A percentile compares a stretch with the other conserved stretches of the same genome.
Conservation (phyloP, 1,139 yeast species). For the Sugiyamaella xylanicola region DNA sequence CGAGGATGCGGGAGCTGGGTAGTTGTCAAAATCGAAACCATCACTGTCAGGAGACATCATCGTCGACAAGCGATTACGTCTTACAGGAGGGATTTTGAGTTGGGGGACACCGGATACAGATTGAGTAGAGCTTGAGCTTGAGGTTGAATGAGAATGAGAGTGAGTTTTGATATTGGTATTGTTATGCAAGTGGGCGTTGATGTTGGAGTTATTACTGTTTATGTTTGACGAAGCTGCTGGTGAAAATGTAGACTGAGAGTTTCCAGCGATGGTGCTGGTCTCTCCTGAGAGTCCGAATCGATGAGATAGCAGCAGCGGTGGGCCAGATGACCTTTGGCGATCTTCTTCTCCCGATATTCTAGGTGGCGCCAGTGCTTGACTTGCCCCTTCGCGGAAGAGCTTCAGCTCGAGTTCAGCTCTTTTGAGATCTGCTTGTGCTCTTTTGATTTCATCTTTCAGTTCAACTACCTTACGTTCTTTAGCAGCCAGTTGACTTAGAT, state of each 20-base stretch:
- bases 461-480: conserved; percentile 44
- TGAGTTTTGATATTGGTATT: neutral
- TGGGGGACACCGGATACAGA: neutral
- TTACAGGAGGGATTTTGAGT: conserved; percentile 1
- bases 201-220: neutral
- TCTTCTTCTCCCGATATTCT: conserved; percentile 9
- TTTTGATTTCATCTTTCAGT: conserved; percentile 40
- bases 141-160: neutral
- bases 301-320: conserved; percentile 7
- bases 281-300: neutral
- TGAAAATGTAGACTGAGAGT: neutral
- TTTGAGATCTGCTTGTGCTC: conserved; percentile 36
- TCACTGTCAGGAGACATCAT: conserved; percentile 8
- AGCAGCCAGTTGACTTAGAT: conserved; percentile 41
- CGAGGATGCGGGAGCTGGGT: neutral
- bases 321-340: neutral
- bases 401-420: conserved; percentile 38
- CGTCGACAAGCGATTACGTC: conserved; percentile 6
- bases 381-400: conserved; percentile 33
- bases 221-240: neutral
- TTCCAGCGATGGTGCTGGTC: neutral
- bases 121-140: neutral
- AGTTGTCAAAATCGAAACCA: neutral
- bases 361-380: conserved; percentile 26
- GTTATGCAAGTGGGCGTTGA: neutral